These are phyloP conservation scores for Scutellaria barbata DNA, from an alignment of 257 asterid species.

Conservation along the genomic window DNA sequence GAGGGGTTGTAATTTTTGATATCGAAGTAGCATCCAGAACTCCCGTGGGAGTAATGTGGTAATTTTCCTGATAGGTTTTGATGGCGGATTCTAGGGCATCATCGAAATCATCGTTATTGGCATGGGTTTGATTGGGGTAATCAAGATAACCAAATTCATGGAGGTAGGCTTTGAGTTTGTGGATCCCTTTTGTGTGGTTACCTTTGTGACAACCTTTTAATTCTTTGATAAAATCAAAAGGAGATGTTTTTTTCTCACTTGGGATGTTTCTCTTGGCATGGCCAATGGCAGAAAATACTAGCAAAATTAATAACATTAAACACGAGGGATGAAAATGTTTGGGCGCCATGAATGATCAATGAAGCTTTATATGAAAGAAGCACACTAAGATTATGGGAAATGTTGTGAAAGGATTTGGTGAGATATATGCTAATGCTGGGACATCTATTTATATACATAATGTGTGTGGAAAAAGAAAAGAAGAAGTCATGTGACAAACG, in stretches of 20 bases:
- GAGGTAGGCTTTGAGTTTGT: conserved; percentile 38
- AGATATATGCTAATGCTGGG: too few species aligned
- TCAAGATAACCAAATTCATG: conserved; percentile 38
- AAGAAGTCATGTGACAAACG: too few species aligned
- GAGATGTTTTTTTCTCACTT: not conserved
- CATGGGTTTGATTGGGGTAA: not conserved
- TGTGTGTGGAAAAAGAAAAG: too few species aligned
- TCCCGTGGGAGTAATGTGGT: conserved; percentile 40
- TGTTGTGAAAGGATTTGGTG: not conserved
- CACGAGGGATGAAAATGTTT: conserved; percentile 6
- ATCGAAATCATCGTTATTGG: conserved; percentile 35
- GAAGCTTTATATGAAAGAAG: too few species aligned
- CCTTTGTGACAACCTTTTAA: conserved; percentile 46
- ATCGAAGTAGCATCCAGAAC: conserved; percentile 29
- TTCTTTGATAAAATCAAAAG: conserved; percentile 46
- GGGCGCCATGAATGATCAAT: conserved; percentile 32
- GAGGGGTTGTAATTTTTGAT: conserved; percentile 37
- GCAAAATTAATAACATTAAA: conserved; percentile 17
- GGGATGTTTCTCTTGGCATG: conserved; percentile 14
- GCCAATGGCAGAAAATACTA: not conserved
- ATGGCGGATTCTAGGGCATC: conserved; percentile 36
- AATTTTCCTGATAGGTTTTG: conserved; percentile 44
- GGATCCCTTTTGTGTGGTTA: conserved; percentile 31
- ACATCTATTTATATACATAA: too few species aligned
- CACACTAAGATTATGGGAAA: too few species aligned